Evolutionary conservation across 768 basidiomycete genomes (phyloP), one percentile per base, ranked within the genome.

Genomic region (Tulasnella sp.): DNA sequence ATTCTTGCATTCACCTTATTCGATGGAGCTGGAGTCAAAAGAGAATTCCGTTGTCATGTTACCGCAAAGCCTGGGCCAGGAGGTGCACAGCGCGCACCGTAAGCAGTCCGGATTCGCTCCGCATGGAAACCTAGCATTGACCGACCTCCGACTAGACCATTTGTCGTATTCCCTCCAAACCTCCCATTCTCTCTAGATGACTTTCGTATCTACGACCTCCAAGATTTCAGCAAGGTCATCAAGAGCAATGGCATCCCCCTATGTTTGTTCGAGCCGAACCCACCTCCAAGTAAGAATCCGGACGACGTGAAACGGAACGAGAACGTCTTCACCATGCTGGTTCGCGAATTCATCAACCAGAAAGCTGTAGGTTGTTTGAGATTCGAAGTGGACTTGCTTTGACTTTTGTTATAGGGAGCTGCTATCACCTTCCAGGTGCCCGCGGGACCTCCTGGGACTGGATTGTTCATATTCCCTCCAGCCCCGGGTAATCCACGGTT

Each of bases 161-260:
- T 57, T n/a, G 32, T 49, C 15, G 12, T 57, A 21, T 57, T 41
- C 42, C 55, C 55, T 9, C 29, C 17, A 27, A 14, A 17, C 9
- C 21, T 57, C 8, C 21, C 41, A n/a, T 57, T 57, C 27, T 23
- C 21, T 23, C 19, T 17, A 32, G 17, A 23, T 12, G n/a, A 57
- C 8, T 34, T 45, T 29, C 55, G 55, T 6, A 17, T 29, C 41
- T 46, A 32, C 34, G 31, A 34, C 19, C 31, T 46, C 17, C 43
- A 46, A 21, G 46, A 57, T 19, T 32, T 57, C 31, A 32, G 29
- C 4, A 27, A 3, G 17, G 23, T 48, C 21, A 57, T 57, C 55
- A 57, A 57, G 17, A 19, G 31, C 12, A 57, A 57, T 15, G 46
- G 32, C 12, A 57, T 57, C 32, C 42, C 55, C 19, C n/a, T 57